Evolutionary conservation across 2,329 filamentous ascomycete genomes (phyloP).

Genomic region (Pseudocercospora cruenta): DNA sequence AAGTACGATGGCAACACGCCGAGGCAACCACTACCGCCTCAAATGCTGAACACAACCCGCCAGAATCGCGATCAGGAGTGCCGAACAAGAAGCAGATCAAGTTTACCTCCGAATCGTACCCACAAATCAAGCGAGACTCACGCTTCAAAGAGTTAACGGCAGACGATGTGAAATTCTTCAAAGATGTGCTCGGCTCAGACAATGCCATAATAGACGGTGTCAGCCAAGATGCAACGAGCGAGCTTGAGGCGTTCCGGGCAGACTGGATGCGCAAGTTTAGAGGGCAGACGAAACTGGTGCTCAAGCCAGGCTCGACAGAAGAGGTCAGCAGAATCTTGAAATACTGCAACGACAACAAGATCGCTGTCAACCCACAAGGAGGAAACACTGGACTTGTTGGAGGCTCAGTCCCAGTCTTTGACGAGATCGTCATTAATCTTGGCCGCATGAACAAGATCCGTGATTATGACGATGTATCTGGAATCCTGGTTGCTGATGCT

Average conservation of each 20-base stretch:
- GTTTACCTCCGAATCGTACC: conserved; percentile 85
- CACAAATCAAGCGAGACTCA: conserved; percentile 76
- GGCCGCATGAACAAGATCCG: conserved; percentile 87
- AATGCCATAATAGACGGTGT: conserved; percentile 85
- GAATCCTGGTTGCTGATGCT: conserved; percentile 85
- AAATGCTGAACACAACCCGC: conserved; percentile 34
- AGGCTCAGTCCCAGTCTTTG: conserved; percentile 93
- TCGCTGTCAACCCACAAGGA: conserved; percentile 95
- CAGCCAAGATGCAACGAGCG: conserved; percentile 71
- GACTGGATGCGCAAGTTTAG: conserved; percentile 99
- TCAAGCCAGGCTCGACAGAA: conserved; percentile 82
- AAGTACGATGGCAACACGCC: conserved; percentile 37
- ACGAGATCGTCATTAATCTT: conserved; percentile 94
- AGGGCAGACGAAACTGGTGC: conserved; percentile 81
- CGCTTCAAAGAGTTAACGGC: conserved; percentile 73
- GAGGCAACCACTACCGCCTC: conserved; percentile 38
- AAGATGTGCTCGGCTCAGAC: conserved; percentile 74
- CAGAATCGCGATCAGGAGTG: conserved; percentile 32
- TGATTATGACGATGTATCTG: conserved; percentile 90
- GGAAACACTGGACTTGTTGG: conserved; percentile 96
- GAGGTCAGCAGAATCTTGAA: conserved; percentile 88
- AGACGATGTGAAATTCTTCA: conserved; percentile 83
- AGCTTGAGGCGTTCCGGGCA: conserved; percentile 89
- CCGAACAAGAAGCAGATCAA: conserved; percentile 56
- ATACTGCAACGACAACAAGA: conserved; percentile 91